A percentile compares a stretch with the other conserved stretches of the same genome.
phyloP scores from a whole-genome alignment of 129 eudicot species.

The Tagetes patula region DNA sequence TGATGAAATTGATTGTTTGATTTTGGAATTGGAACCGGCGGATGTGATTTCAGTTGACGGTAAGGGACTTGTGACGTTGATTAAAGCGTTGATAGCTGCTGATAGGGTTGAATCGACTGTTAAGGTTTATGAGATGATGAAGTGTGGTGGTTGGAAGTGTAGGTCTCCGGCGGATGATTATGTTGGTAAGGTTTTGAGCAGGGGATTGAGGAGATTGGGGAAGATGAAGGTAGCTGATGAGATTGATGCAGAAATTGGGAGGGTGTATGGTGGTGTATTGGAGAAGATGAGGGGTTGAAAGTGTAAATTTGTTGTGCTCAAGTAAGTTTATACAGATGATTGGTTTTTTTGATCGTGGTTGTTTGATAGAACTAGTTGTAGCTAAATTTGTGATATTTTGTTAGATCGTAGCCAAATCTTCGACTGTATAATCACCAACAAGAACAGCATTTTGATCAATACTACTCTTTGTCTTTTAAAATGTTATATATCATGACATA shows the following conservation, averaged over 20 bases:
- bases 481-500: no score
- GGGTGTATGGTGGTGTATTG: conserved; percentile 42
- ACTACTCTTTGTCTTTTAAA: no score
- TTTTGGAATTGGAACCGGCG: conserved; percentile 39
- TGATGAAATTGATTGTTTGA: conserved; percentile 57
- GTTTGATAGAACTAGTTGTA: no score
- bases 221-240: conserved; percentile 58
- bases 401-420: no score
- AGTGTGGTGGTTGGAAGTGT: conserved; percentile 54
- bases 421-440: no score
- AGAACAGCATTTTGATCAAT: no score
- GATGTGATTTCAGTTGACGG: conserved; percentile 40
- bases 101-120: conserved; percentile 59
- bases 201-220: conserved; percentile 75
- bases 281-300: conserved; percentile 33
- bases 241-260: conserved; percentile 49
- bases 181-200: conserved; percentile 70
- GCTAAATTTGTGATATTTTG: no score
- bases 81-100: conserved; percentile 64
- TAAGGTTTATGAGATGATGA: conserved; percentile 73
- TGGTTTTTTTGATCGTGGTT: no score
- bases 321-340: background rate
- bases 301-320: conserved; percentile 6
- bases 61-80: conserved; percentile 58
- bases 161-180: conserved; percentile 55